Evolutionary conservation across 371 early-diverging fungal species (phyloP), one percentile per base, ranked within the genome.

Genomic region (Capillidium rhysosporum): DNA sequence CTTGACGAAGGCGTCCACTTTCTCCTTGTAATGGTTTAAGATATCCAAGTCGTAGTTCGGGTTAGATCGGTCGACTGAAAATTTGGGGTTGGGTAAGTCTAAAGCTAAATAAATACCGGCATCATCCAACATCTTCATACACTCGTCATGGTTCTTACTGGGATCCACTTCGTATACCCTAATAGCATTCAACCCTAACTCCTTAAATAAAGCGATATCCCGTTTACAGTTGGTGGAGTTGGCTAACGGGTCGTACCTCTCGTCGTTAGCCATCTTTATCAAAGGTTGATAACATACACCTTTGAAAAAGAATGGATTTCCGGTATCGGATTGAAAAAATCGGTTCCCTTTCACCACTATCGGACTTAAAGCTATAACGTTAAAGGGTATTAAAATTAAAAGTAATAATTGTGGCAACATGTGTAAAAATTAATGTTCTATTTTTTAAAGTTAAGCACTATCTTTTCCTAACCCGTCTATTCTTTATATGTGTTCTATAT

Each of bases 241-340:
- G 1, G 80, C 71, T 46, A 86, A 66, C 3, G 84, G 82, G 60
- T 84, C 86, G 24, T n/a, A n/a, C 29, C 45, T 28, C 58, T 57
- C 8, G 57, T 29, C 0, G 60, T 66, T 0, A 43, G 39, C 43
- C 43, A 14, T 43, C 66, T 58, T 56, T 75, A 69, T n/a, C n/a
- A n/a, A n/a, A 29, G 87, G 84, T 54, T 85, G 82, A 56, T 84
- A 86, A 3, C 82, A 80, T 1, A 85, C 69, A 44, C 84, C 84
- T 65, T 82, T 82, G 63, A 85, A 74, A 56, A 75, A 78, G 61
- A 86, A 84, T 54, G 81, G 79, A 18, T 79, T 67, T 56, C 80
- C 80, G 1, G 79, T 75, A n/a, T 70, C 66, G n/a, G n/a, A 57
- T 83, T 76, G 59, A 85, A 82, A 53, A 82, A 75, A 59, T 81